phyloP scores from a whole-genome alignment of 306 rosid genomes.

The Calophaca sinica region DNA sequence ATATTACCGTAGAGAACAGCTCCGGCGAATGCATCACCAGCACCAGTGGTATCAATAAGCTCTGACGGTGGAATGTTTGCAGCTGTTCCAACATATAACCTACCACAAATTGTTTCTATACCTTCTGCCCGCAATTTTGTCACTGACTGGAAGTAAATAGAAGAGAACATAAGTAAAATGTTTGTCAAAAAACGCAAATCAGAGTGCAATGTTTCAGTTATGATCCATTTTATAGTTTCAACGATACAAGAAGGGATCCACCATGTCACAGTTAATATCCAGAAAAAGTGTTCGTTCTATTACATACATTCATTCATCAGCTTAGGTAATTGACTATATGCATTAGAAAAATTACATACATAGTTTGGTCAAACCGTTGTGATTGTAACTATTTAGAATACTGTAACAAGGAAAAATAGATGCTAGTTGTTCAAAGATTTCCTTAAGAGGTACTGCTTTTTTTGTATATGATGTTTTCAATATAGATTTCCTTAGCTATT shows the following conservation, averaged over 20 bases:
- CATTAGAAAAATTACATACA: background rate
- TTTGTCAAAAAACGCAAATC: background rate
- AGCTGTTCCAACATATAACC: conserved; percentile 75
- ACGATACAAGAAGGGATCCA: conserved; percentile 18
- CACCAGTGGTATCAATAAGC: conserved; percentile 88
- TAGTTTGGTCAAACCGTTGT: background rate
- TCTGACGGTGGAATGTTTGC: conserved; percentile 73
- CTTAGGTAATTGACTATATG: conserved; percentile 9
- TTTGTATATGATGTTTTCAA: background rate
- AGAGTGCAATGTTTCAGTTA: background rate
- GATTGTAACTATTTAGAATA: background rate
- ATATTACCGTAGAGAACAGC: conserved; percentile 78
- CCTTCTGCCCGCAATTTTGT: conserved; percentile 72
- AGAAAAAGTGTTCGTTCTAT: background rate
- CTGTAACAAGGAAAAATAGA: background rate
- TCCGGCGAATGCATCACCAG: conserved; percentile 90
- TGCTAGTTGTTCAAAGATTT: background rate
- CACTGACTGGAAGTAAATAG: conserved; percentile 57
- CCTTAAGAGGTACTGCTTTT: too few species aligned
- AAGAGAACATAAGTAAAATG: conserved; percentile 2
- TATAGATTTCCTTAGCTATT: background rate
- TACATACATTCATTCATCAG: background rate
- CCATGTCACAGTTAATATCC: background rate
- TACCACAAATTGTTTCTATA: conserved; percentile 69
- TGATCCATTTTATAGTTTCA: conserved; percentile 4